These are phyloP conservation scores for Strigomonas culicis DNA, from an alignment of 208 protist species.

Conservation along the genomic window DNA sequence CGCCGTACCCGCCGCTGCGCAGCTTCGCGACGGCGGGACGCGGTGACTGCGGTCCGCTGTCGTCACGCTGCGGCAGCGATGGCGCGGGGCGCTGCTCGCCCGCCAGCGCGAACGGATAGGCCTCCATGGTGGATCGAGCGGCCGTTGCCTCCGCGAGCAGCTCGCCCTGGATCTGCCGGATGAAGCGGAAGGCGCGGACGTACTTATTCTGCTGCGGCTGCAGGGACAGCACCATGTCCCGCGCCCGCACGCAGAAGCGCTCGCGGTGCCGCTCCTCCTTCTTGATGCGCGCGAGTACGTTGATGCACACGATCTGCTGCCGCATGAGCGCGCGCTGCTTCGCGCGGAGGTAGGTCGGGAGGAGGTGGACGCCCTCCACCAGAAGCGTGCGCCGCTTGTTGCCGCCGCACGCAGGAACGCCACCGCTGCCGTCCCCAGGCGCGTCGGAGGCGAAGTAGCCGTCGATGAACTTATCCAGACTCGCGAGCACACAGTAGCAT, in stretches of 20 bases:
- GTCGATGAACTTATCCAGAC: slow-evolving; percentile 26
- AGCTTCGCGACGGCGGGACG: too few species aligned
- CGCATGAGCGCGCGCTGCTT: slow-evolving; percentile 32
- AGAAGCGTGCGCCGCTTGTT: slow-evolving; percentile 32
- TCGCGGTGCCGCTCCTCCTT: slow-evolving; percentile 84
- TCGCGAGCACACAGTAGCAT: slow-evolving; percentile 19
- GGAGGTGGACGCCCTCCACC: slow-evolving; percentile 64
- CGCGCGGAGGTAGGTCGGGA: slow-evolving; percentile 29
- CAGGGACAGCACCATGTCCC: slow-evolving; percentile 78
- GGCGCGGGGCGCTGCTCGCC: too few species aligned
- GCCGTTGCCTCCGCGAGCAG: slow-evolving; percentile 18
- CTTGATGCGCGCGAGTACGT: slow-evolving; percentile 65
- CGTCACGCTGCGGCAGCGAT: too few species aligned
- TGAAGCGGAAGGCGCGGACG: slow-evolving; percentile 80
- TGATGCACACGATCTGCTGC: slow-evolving; percentile 34
- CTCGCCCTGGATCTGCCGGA: slow-evolving; percentile 83
- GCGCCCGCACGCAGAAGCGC: slow-evolving; percentile 85
- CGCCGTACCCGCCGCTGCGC: too few species aligned
- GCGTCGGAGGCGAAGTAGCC: slow-evolving; percentile 18
- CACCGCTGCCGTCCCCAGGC: slow-evolving; percentile 15
- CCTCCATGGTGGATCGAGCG: slow-evolving; percentile 4
- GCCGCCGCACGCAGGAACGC: slow-evolving; percentile 2
- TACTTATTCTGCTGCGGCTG: slow-evolving; percentile 85
- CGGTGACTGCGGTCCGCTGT: too few species aligned
- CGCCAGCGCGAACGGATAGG: too few species aligned